phyloP scores from a whole-genome alignment of 2,329 filamentous ascomycete species.

The Neonectria ditissima region DNA sequence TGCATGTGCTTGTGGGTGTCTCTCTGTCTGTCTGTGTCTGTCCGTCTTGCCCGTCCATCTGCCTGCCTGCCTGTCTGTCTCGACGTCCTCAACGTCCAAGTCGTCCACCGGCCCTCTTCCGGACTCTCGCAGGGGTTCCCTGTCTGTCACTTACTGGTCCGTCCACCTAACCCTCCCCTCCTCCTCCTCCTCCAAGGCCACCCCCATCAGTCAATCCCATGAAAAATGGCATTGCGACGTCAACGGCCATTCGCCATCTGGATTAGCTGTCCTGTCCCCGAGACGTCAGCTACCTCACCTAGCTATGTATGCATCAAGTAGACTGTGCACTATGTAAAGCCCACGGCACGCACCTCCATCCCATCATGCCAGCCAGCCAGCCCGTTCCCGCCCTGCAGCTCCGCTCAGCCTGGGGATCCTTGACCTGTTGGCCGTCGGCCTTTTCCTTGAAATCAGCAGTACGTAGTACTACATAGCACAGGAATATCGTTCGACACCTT shows the following conservation, averaged over 20 bases:
- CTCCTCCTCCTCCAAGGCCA: too few species aligned
- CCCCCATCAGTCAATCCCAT: slow-evolving; percentile 44
- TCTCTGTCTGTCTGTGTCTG: too few species aligned
- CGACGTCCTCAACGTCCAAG: too few species aligned
- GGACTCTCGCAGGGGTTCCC: slow-evolving; percentile 42
- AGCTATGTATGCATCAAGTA: too few species aligned
- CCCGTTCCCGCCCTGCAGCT: slow-evolving; percentile 41
- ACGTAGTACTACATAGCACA: slow-evolving; percentile 30
- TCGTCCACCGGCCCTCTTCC: slow-evolving; percentile 36
- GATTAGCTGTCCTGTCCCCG: slow-evolving; percentile 42
- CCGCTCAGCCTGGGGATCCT: slow-evolving; percentile 44
- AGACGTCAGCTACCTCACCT: slow-evolving; percentile 45
- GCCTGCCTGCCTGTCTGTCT: too few species aligned
- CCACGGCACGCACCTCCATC: slow-evolving; percentile 43
- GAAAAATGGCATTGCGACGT: slow-evolving; percentile 45
- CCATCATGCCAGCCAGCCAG: too few species aligned
- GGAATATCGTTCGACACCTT: slow-evolving; percentile 46
- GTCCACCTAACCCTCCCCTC: too few species aligned
- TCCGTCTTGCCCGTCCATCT: too few species aligned
- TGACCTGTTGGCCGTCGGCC: slow-evolving; percentile 43
- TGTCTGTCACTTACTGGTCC: slow-evolving; percentile 44
- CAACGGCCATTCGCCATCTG: slow-evolving; percentile 45
- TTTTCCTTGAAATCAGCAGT: slow-evolving; percentile 33
- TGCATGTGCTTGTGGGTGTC: background rate
- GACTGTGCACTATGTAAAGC: slow-evolving; percentile 31